phyloP scores from a whole-genome alignment of 495 filamentous ascomycete genomes.

The Penicillium mononematosum region DNA sequence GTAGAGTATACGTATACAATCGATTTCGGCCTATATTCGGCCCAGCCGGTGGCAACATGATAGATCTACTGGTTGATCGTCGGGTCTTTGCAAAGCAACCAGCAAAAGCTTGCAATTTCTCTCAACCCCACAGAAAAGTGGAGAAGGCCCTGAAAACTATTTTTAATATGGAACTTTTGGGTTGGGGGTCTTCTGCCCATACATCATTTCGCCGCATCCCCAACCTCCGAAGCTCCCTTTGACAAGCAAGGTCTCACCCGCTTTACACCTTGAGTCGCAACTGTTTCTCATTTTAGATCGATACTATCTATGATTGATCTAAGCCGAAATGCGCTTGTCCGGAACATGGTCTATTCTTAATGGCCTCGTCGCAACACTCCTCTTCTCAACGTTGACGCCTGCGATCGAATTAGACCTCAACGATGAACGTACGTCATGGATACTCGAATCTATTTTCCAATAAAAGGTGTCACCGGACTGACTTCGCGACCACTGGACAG shows the following conservation, averaged over 20 bases:
- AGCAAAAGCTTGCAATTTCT: constrained; percentile 13
- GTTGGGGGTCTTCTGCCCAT: not conserved
- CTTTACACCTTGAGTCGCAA: not conserved
- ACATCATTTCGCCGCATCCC: constrained; percentile 12
- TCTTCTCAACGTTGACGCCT: constrained; percentile 3
- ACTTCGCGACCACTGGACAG: constrained; percentile 34
- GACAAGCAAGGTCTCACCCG: constrained; percentile 5
- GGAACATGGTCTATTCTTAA: constrained; percentile 12
- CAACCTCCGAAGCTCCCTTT: constrained; percentile 2
- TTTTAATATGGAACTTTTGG: constrained; percentile 9
- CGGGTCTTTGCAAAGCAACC: constrained; percentile 1
- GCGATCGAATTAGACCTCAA: constrained; percentile 9
- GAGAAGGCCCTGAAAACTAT: constrained; percentile 11
- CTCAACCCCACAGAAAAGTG: constrained; percentile 8
- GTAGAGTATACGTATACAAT: not conserved
- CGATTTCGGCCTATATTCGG: not conserved
- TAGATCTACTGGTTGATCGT: constrained; percentile 11
- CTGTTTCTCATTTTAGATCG: not conserved
- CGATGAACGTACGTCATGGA: constrained; percentile 6
- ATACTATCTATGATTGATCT: constrained; percentile 9
- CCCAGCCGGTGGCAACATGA: constrained; percentile 2
- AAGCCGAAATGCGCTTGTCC: constrained; percentile 9
- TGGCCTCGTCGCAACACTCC: constrained; percentile 4
- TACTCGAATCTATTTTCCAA: not conserved
- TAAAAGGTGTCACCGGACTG: not conserved